A percentile compares a stretch with the other conserved stretches of the same genome.
phyloP scores from a whole-genome alignment of 306 rosid genomes.

The Medicago ruthenica region DNA sequence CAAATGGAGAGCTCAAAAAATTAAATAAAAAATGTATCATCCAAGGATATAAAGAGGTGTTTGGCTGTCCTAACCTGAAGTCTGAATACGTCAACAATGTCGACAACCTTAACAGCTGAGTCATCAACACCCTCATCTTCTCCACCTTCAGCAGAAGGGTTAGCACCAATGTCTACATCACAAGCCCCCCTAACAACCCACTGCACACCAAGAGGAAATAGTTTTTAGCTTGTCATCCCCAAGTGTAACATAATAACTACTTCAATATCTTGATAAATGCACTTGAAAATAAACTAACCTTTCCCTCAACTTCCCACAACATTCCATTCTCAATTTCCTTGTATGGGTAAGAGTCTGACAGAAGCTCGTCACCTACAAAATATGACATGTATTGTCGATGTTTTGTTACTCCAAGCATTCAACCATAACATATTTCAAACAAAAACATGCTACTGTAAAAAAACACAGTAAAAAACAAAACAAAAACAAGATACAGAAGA shows the following conservation, averaged over 20 bases:
- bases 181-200: conserved; percentile 85
- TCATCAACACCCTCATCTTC: conserved; percentile 91
- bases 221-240: not conserved
- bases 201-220: conserved; percentile 38
- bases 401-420: not conserved
- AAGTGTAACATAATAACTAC: not conserved
- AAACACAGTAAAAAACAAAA: too few species aligned
- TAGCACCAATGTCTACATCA: conserved; percentile 91
- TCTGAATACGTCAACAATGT: conserved; percentile 49
- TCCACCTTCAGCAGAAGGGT: conserved; percentile 92
- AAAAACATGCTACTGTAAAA: not conserved
- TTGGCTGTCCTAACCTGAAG: conserved; percentile 41
- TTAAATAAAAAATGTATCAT: not conserved
- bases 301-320: conserved; percentile 88
- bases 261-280: not conserved
- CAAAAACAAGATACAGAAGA: not conserved
- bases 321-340: conserved; percentile 70
- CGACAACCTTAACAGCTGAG: conserved; percentile 60
- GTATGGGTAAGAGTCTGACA: conserved; percentile 79
- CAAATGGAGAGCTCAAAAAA: not conserved
- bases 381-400: not conserved
- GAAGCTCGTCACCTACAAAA: conserved; percentile 80
- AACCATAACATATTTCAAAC: not conserved
- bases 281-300: conserved; percentile 49
- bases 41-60: not conserved